These are phyloP conservation scores for Pseudogymnoascus sp. DNA, from an alignment of 2,329 filamentous ascomycete genomes.

Conservation along the genomic window DNA sequence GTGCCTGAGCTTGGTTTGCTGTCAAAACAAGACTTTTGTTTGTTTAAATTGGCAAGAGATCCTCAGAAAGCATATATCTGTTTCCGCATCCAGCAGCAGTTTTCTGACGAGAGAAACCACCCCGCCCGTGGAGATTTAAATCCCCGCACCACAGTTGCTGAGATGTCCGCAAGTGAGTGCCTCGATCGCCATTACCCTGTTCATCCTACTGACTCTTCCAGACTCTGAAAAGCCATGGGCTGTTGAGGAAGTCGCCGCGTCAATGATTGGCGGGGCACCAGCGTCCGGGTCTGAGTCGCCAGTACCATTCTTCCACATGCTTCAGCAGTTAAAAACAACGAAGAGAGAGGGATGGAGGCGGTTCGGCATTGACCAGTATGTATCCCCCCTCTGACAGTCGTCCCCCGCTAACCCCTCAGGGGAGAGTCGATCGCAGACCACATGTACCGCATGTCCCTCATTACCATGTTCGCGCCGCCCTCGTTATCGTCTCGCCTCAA, in stretches of 20 bases:
- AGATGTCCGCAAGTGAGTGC: background rate
- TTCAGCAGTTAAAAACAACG: constrained; percentile 90
- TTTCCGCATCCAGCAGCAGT: background rate
- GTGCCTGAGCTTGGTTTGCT: background rate
- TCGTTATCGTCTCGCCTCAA: constrained; percentile 65
- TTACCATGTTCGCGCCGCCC: constrained; percentile 83
- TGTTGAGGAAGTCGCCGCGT: constrained; percentile 55
- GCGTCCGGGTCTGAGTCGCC: constrained; percentile 60
- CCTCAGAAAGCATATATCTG: background rate
- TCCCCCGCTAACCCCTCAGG: constrained; percentile 30
- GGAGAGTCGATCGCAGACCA: constrained; percentile 95
- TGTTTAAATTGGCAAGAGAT: background rate
- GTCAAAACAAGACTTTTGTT: background rate
- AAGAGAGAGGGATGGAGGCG: constrained; percentile 94
- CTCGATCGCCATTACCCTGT: background rate
- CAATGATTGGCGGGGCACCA: constrained; percentile 52
- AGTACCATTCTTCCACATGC: constrained; percentile 85
- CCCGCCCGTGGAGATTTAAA: background rate
- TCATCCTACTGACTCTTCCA: background rate
- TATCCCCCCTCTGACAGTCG: background rate
- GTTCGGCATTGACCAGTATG: constrained; percentile 62
- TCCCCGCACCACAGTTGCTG: background rate
- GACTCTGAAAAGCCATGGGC: constrained; percentile 38
- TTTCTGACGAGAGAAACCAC: background rate
- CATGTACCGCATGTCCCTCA: constrained; percentile 99